A percentile compares a stretch with the other conserved stretches of the same genome.
Conservation (phyloP, 768 basidiomycete genomes). For the Hygrocybe punicea region DNA sequence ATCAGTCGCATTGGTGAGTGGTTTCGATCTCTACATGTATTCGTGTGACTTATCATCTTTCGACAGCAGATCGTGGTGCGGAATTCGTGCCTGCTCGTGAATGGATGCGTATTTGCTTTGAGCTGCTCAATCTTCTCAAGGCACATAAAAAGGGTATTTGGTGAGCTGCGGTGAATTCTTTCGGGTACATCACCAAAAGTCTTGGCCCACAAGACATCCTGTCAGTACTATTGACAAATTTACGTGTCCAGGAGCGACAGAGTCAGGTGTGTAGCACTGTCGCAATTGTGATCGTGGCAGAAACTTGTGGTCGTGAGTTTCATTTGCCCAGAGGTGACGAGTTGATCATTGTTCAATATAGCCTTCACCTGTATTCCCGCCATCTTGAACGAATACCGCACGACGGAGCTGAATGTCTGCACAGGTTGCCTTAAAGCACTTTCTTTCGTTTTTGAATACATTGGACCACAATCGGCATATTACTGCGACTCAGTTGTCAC, state of each 20-base stretch:
- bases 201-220: constrained; percentile 98
- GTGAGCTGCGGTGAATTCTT: constrained; percentile 97
- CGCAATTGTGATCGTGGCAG: constrained; percentile 93
- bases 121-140: constrained; percentile 92
- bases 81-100: constrained; percentile 98
- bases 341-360: constrained; percentile 20
- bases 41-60: constrained; percentile 14
- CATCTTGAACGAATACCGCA: constrained; percentile 97
- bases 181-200: constrained; percentile 99
- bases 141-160: constrained; percentile 99
- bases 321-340: background rate
- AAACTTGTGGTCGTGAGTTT: constrained; percentile 77
- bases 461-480: constrained; percentile 93
- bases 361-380: constrained; percentile 99
- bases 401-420: constrained; percentile 96
- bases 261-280: constrained; percentile 98
- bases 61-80: constrained; percentile 89
- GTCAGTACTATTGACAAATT: constrained; percentile 90
- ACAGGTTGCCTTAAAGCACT: constrained; percentile 98
- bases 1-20: constrained; percentile 87
- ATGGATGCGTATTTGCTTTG: constrained; percentile 99
- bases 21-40: constrained; percentile 2
- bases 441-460: constrained; percentile 99
- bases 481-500: constrained; percentile 97
- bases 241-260: constrained; percentile 98